phyloP scores from a whole-genome alignment of 2,329 filamentous ascomycete species.

The Dryadomyces quercivorus region DNA sequence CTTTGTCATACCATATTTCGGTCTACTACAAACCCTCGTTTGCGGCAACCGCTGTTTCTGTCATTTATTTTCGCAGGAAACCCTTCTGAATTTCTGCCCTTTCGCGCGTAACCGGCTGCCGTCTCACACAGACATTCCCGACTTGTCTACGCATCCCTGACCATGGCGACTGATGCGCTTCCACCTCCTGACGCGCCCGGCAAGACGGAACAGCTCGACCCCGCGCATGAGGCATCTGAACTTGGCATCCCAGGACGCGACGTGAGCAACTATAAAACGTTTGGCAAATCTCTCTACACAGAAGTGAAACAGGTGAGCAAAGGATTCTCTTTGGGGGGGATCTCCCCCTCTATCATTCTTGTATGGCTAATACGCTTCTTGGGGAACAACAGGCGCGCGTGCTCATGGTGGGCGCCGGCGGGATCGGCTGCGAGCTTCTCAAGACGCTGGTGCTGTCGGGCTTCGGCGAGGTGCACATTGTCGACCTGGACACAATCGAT shows the following conservation, averaged over 20 bases:
- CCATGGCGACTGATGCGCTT: neutral
- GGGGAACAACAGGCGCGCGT: constrained; percentile 55
- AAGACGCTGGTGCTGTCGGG: constrained; percentile 91
- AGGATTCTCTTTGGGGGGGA: neutral
- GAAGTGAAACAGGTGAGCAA: constrained; percentile 58
- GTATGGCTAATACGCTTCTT: too few species aligned
- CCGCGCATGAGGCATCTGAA: constrained; percentile 4
- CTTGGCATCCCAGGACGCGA: constrained; percentile 28
- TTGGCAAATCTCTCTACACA: constrained; percentile 51
- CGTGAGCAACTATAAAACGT: constrained; percentile 49
- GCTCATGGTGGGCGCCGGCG: constrained; percentile 89
- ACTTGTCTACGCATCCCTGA: neutral
- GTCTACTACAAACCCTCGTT: neutral
- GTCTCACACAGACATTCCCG: too few species aligned
- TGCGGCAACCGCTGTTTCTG: neutral
- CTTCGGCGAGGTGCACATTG: constrained; percentile 86
- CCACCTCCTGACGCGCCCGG: neutral
- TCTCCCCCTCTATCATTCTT: too few species aligned
- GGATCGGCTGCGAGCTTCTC: constrained; percentile 93
- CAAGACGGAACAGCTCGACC: neutral
- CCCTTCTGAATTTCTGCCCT: neutral
- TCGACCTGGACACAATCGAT: constrained; percentile 97
- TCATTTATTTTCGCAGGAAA: neutral
- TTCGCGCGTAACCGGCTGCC: neutral
- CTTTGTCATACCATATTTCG: neutral